Evolutionary conservation across 2,329 filamentous ascomycete genomes (phyloP), one percentile per base, ranked within the genome.

Genomic region (Bipolaris cookei): DNA sequence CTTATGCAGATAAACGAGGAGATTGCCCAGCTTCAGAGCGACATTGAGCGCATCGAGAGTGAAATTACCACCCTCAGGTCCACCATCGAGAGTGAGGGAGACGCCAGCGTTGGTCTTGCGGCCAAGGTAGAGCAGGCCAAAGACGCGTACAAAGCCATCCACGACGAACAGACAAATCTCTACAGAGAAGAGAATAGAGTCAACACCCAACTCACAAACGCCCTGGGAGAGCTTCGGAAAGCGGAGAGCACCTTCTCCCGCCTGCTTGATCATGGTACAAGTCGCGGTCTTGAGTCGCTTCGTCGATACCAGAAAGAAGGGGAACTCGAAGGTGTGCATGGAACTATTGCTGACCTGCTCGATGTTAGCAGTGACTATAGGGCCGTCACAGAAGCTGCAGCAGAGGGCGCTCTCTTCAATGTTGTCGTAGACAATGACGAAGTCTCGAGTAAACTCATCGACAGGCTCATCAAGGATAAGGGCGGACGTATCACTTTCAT

Each of bases 401-500:
- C 94, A 2, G 95, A 95, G 16, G 89, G 88, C 62, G 96, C 92
- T 73, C 83, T 99, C 7, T 99, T 99, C 78, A 92, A 99, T 77
- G 97, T 97, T 65, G 88, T 99, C 10, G 94, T 98, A 41, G 94
- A 99, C 74, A 94, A 90, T 47, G 92, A 96, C 59, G 87, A 90
- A 38, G 97, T 93, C 0, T 92, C 93, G 0, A 92, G 91, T 1
- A 86, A 87, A 65, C 85, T 97, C 32, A 87, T 95, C 41, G 90
- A 94, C 64, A 85, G 88, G 13, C 82, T 99, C 25, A 90, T 92
- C 72, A 88, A 88, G 63, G 87, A 91, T 65, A 90, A 88, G 59
- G 89, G 90, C 14, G 95, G 95, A 11, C 87, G 95, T 71, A 85
- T 99, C 16, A 99, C 96, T 0, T 97, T 97, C 70, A 94, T 98